phyloP scores from a whole-genome alignment of 306 rosid genomes.

The Biancaea sappan region DNA sequence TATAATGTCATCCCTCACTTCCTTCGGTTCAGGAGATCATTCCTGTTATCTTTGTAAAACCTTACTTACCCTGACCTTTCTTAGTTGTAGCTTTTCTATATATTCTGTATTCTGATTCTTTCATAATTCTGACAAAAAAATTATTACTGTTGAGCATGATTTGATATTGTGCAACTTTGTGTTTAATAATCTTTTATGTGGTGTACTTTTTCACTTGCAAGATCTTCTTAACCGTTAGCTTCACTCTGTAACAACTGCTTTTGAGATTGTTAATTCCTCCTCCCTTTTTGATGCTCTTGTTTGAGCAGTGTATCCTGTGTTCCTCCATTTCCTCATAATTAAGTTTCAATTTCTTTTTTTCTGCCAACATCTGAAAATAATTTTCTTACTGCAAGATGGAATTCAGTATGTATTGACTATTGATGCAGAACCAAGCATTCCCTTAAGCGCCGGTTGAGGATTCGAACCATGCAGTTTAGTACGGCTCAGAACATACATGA shows the following conservation, averaged over 20 bases:
- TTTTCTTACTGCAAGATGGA: slow-evolving; percentile 27
- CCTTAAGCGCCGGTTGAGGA: slow-evolving; percentile 81
- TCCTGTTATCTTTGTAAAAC: slow-evolving; percentile 13
- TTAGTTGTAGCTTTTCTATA: neutral
- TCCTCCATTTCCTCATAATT: slow-evolving; percentile 19
- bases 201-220: slow-evolving; percentile 24
- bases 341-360: slow-evolving; percentile 12
- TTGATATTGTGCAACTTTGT: neutral
- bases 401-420: slow-evolving; percentile 30
- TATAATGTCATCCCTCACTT: slow-evolving; percentile 5
- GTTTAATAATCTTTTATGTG: neutral
- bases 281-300: slow-evolving; percentile 2
- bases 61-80: too few relatives aligned
- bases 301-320: neutral
- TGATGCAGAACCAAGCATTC: slow-evolving; percentile 69
- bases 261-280: slow-evolving; percentile 23
- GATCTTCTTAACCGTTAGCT: slow-evolving; percentile 12
- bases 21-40: neutral
- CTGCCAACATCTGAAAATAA: slow-evolving; percentile 26
- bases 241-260: slow-evolving; percentile 7
- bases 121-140: slow-evolving; percentile 9
- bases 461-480: slow-evolving; percentile 81
- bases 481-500: slow-evolving; percentile 75
- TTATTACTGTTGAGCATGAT: slow-evolving; percentile 5
- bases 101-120: neutral